These are phyloP conservation scores for Penicillium canescens DNA, from an alignment of 495 filamentous ascomycete species.

Conservation along the genomic window DNA sequence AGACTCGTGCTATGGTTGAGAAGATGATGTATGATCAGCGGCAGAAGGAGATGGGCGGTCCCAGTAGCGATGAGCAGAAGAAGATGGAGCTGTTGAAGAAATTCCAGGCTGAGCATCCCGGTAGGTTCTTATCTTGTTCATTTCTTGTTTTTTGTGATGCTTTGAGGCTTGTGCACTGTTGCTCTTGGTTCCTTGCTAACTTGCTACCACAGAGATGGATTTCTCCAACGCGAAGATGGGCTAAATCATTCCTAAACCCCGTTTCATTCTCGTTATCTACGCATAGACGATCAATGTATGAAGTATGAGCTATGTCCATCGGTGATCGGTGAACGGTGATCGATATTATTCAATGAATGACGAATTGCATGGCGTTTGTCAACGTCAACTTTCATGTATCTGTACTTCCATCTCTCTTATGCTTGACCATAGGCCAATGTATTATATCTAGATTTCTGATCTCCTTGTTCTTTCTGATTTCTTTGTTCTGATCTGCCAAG, in stretches of 20 bases:
- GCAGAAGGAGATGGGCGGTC: constrained; percentile 90
- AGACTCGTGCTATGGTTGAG: constrained; percentile 98
- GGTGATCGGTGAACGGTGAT: neutral
- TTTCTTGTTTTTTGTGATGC: neutral
- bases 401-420: no score
- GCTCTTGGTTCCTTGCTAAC: constrained; percentile 10
- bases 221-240: constrained; percentile 51
- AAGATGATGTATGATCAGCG: constrained; percentile 99
- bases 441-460: neutral
- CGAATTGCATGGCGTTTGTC: constrained; percentile 15
- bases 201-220: constrained; percentile 44
- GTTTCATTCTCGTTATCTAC: neutral
- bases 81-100: constrained; percentile 91
- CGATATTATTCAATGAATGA: constrained; percentile 12
- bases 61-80: constrained; percentile 87
- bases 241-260: constrained; percentile 3
- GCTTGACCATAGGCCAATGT: no score
- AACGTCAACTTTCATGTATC: neutral
- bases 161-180: neutral
- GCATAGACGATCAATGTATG: constrained; percentile 20
- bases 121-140: constrained; percentile 56
- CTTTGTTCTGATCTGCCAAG: neutral
- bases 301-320: constrained; percentile 26
- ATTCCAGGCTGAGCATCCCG: constrained; percentile 83
- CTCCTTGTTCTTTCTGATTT: neutral